These are phyloP conservation scores for Pseudonectria foliicola DNA, from an alignment of 2,329 filamentous ascomycete species.

Conservation along the genomic window DNA sequence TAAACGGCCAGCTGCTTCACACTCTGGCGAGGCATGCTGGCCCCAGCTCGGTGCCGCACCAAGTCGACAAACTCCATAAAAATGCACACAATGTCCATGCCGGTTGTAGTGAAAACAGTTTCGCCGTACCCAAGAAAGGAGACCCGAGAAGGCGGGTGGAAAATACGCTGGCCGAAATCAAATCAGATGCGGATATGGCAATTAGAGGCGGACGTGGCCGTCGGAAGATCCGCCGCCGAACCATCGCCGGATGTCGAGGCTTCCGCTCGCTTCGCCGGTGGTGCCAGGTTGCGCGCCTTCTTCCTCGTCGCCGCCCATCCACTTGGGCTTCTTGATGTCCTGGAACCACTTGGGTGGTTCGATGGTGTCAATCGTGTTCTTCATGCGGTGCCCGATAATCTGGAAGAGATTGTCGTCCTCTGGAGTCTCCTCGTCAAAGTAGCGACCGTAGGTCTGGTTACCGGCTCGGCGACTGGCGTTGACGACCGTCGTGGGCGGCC, in stretches of 20 bases:
- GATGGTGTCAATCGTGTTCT: conserved; percentile 83
- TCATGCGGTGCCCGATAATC: conserved; percentile 74
- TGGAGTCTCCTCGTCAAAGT: conserved; percentile 47
- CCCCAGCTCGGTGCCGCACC: neutral
- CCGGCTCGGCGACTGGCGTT: conserved; percentile 21
- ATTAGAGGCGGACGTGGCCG: conserved; percentile 24
- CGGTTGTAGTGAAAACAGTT: conserved; percentile 9
- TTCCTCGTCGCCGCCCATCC: conserved; percentile 62
- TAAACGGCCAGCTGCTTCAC: too few relatives aligned
- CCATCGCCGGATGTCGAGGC: conserved; percentile 48
- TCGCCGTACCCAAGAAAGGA: conserved; percentile 10
- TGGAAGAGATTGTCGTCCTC: conserved; percentile 79
- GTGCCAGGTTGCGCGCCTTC: conserved; percentile 20
- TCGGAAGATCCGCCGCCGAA: conserved; percentile 43
- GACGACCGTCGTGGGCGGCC: conserved; percentile 14
- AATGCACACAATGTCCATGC: conserved; percentile 8
- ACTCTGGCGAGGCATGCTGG: too few relatives aligned
- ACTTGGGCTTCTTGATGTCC: conserved; percentile 71
- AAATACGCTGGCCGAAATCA: conserved; percentile 4
- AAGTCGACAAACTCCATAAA: conserved; percentile 14
- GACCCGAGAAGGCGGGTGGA: conserved; percentile 4
- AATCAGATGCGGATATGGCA: neutral
- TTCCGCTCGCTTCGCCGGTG: conserved; percentile 19
- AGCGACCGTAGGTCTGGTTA: conserved; percentile 16
- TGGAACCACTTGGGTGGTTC: conserved; percentile 78